A percentile compares a stretch with the other conserved stretches of the same genome.
Conservation (phyloP, 2,329 filamentous ascomycete species). For the Lithohypha guttulata region DNA sequence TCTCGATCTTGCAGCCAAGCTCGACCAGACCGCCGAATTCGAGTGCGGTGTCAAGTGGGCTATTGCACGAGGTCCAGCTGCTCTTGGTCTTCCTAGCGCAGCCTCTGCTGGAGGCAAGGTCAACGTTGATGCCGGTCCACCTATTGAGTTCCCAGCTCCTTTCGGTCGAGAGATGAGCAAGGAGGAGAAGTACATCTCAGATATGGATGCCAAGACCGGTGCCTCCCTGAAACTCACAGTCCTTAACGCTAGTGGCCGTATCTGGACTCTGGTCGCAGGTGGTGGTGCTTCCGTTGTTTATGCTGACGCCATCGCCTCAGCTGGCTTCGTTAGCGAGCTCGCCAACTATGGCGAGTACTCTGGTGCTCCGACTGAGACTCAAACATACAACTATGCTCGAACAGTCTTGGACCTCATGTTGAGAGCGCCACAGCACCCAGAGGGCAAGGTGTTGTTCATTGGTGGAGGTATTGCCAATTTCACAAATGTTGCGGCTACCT, state of each 20-base stretch:
- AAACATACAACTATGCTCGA: slow-evolving; percentile 97
- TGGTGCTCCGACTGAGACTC: slow-evolving; percentile 93
- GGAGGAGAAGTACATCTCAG: slow-evolving; percentile 97
- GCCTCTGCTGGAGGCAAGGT: slow-evolving; percentile 60
- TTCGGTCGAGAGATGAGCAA: slow-evolving; percentile 98
- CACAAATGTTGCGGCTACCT: slow-evolving; percentile 97
- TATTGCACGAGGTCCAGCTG: slow-evolving; percentile 79
- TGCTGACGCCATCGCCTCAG: slow-evolving; percentile 93
- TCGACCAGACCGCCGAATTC: slow-evolving; percentile 98
- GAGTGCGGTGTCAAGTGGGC: slow-evolving; percentile 99
- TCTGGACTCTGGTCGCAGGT: slow-evolving; percentile 98
- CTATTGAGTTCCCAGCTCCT: slow-evolving; percentile 97
- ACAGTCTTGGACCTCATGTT: slow-evolving; percentile 97
- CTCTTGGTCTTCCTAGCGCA: slow-evolving; percentile 68
- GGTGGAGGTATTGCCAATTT: slow-evolving; percentile 99
- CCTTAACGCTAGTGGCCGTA: slow-evolving; percentile 78
- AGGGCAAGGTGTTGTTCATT: slow-evolving; percentile 98
- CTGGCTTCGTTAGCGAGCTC: slow-evolving; percentile 88
- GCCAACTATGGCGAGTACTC: slow-evolving; percentile 99
- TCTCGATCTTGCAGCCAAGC: slow-evolving; percentile 95
- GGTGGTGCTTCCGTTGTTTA: slow-evolving; percentile 99
- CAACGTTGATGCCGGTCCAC: slow-evolving; percentile 89
- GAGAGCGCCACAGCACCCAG: slow-evolving; percentile 67
- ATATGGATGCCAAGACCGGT: slow-evolving; percentile 98
- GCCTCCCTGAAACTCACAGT: slow-evolving; percentile 97